Evolutionary conservation across 2,329 filamentous ascomycete genomes (phyloP).

Genomic region (Tolypocladium sp.): DNA sequence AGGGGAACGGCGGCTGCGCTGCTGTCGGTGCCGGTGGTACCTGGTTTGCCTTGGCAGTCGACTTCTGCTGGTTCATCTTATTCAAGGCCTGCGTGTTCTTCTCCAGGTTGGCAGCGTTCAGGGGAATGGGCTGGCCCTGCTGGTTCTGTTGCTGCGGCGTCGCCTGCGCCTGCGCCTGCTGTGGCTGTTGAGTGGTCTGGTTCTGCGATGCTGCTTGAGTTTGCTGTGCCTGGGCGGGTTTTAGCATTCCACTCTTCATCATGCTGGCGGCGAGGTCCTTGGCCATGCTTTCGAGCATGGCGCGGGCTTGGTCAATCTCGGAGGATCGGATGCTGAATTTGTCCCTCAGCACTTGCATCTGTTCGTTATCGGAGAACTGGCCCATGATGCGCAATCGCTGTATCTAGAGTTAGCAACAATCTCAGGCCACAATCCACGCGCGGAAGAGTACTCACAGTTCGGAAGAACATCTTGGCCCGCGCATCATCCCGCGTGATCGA

Average conservation of each 20-base stretch:
- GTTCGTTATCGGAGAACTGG: slow-evolving; percentile 43
- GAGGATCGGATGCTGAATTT: slow-evolving; percentile 40
- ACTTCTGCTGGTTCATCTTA: slow-evolving; percentile 31
- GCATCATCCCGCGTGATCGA: slow-evolving; percentile 36
- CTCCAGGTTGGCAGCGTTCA: slow-evolving; percentile 40
- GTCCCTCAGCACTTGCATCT: slow-evolving; percentile 34
- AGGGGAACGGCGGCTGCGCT: slow-evolving; percentile 45
- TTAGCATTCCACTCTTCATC: slow-evolving; percentile 15
- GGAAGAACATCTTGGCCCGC: slow-evolving; percentile 43
- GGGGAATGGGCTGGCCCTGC: slow-evolving; percentile 17
- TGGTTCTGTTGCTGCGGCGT: slow-evolving; percentile 18
- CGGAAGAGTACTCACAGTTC: slow-evolving; percentile 33
- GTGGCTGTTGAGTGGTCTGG: slow-evolving; percentile 21
- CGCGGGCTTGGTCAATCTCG: slow-evolving; percentile 41
- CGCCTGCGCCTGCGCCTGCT: slow-evolving; percentile 18
- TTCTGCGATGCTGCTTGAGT: slow-evolving; percentile 17
- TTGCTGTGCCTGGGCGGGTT: slow-evolving; percentile 9
- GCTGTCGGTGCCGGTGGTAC: slow-evolving; percentile 49
- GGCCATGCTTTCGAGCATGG: slow-evolving; percentile 42
- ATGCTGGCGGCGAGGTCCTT: slow-evolving; percentile 32
- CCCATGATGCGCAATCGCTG: slow-evolving; percentile 43
- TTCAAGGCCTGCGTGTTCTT: slow-evolving; percentile 40
- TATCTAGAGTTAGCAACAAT: slow-evolving; percentile 19
- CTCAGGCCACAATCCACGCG: too few species aligned
- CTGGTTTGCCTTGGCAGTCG: slow-evolving; percentile 34